Evolutionary conservation across 2,329 filamentous ascomycete genomes (phyloP), one percentile per base, ranked within the genome.

Genomic region (Venturia carpophila): DNA sequence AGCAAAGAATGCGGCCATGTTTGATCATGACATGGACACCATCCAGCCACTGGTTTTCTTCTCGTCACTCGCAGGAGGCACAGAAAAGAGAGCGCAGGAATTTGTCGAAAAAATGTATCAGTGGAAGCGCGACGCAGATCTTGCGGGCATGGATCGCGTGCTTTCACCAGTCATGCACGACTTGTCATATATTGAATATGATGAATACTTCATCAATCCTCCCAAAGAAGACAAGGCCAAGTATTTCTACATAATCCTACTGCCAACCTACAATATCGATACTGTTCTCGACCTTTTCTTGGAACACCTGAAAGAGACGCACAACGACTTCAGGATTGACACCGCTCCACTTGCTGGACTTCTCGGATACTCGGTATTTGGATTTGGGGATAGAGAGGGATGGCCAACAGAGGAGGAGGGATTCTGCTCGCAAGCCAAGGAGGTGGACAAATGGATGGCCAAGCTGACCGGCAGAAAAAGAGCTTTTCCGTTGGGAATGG

Each of bases 371-470:
- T 91, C 91, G 0, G 92, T 97, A 0, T 97, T 97, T 78, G 94
- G 94, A 0, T 89, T 97, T 71, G 93, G 93, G 21, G 93, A 97
- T 74, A 86, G 84, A 68, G 90, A 96, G 73, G 91, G 90, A 66
- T 99, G 94, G 93, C 91, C 92, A 0, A 91, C 88, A 0, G 92
- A 96, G 76, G 85, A 88, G 66, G 90, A 94, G 70, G 93, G 93
- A 0, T 99, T 92, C 77, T 97, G 93, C 74, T 92, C 91, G 68
- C 93, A 97, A 74, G 93, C 93, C 1, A 90, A 88, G 71, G 88
- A 96, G 69, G 81, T 95, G 3, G 93, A 99, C 74, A 92, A 87
- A 73, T 97, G 94, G 93, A 90, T 99, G 89, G 92, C 93, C n/a
- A 95, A 92, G 73, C 78, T 99, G 71, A 96, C 92, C 0, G 88